phyloP scores from a whole-genome alignment of 2,329 filamentous ascomycete species.

The Fusarium equiseti region DNA sequence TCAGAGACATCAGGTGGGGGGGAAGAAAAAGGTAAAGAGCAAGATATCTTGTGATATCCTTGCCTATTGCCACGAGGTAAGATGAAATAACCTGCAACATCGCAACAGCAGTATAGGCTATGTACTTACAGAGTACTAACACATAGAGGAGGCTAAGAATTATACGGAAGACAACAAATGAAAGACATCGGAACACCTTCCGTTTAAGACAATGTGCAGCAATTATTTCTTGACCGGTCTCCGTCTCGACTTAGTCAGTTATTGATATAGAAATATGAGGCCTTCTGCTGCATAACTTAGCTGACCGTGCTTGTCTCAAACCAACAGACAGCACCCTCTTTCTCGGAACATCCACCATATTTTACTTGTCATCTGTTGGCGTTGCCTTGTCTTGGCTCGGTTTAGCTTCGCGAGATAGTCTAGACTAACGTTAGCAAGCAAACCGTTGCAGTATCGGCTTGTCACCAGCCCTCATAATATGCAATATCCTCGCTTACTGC shows the following conservation, averaged over 20 bases:
- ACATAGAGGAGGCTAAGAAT: not conserved
- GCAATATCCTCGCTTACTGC: conserved; percentile 2
- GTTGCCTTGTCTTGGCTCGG: conserved; percentile 1
- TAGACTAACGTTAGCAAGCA: not conserved
- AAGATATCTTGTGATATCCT: conserved; percentile 5
- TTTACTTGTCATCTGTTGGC: not conserved
- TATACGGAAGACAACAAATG: not conserved
- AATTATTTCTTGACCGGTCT: conserved; percentile 27
- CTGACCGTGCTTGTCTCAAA: conserved; percentile 25
- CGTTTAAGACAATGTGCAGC: conserved; percentile 7
- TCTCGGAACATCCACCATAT: not conserved
- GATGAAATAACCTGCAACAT: conserved; percentile 6
- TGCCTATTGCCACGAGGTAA: conserved; percentile 22
- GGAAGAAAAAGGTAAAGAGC: not conserved
- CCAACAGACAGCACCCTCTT: not conserved
- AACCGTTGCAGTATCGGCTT: conserved; percentile 1
- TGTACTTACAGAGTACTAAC: not conserved
- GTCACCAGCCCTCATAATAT: conserved; percentile 7
- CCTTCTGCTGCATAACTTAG: conserved; percentile 25
- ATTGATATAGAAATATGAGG: conserved; percentile 27
- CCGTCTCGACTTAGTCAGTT: conserved; percentile 21
- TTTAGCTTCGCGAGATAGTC: not conserved
- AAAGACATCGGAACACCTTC: not conserved
- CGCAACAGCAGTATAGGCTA: not conserved
- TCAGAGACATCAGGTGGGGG: not conserved